Conservation (phyloP, 2,329 filamentous ascomycete genomes). For the Fusarium sp. region DNA sequence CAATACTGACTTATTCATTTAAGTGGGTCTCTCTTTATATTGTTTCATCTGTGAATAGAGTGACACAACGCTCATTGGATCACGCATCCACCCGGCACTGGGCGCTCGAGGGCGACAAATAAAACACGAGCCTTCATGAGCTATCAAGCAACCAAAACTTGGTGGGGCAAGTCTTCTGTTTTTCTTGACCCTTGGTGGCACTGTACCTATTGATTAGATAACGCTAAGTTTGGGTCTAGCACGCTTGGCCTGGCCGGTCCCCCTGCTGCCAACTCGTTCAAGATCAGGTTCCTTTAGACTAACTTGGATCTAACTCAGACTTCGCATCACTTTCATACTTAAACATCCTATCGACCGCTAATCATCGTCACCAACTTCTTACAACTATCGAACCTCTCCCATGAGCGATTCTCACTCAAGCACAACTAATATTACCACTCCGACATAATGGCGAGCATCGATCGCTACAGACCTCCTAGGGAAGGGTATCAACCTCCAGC, state of each 20-base stretch:
- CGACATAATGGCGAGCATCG: conserved; percentile 64
- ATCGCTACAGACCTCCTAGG: conserved; percentile 67
- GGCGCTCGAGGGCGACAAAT: neutral
- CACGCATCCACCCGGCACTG: conserved; percentile 36
- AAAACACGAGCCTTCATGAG: neutral
- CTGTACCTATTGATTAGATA: conserved; percentile 42
- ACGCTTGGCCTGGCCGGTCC: conserved; percentile 2
- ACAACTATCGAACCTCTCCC: conserved; percentile 25
- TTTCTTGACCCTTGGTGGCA: neutral
- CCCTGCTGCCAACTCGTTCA: conserved; percentile 42
- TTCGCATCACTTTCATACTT: conserved; percentile 29
- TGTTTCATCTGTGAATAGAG: conserved; percentile 23
- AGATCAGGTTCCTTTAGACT: conserved; percentile 39
- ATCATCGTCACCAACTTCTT: conserved; percentile 30
- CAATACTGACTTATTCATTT: neutral
- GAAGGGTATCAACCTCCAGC: conserved; percentile 68
- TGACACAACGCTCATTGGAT: conserved; percentile 20
- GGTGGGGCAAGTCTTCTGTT: neutral
- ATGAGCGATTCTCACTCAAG: conserved; percentile 42
- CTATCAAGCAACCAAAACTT: neutral
- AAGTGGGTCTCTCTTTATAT: conserved; percentile 12
- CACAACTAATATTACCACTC: conserved; percentile 38
- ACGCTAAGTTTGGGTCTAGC: conserved; percentile 24
- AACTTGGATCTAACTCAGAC: conserved; percentile 9
- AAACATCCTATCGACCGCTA: conserved; percentile 1